These are phyloP conservation scores for Shiraia sp. DNA, from an alignment of 2,329 filamentous ascomycete species.

Conservation along the genomic window DNA sequence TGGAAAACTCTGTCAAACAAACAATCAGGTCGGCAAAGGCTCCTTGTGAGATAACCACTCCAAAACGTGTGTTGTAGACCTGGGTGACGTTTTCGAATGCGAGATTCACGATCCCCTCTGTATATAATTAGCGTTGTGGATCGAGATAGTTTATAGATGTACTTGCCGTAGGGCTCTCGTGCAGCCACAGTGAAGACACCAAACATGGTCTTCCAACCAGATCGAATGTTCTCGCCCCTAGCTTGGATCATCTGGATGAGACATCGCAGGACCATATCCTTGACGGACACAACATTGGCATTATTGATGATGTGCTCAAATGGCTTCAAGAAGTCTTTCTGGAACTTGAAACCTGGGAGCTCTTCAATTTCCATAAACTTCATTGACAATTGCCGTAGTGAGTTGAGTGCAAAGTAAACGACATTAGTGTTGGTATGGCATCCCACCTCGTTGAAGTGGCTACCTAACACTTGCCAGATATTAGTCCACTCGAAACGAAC, in stretches of 20 bases:
- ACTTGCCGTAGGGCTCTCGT: slow-evolving; percentile 75
- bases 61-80: slow-evolving; percentile 93
- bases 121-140: slow-evolving; percentile 15
- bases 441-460: slow-evolving; percentile 97
- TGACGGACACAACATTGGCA: slow-evolving; percentile 86
- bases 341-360: slow-evolving; percentile 97
- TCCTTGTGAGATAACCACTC: slow-evolving; percentile 92
- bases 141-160: not conserved
- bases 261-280: slow-evolving; percentile 95
- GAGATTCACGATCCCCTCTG: slow-evolving; percentile 91
- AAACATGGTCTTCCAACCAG: slow-evolving; percentile 99
- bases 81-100: slow-evolving; percentile 96
- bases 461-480: slow-evolving; percentile 96
- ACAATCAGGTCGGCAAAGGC: slow-evolving; percentile 96
- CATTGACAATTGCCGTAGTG: slow-evolving; percentile 93
- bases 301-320: slow-evolving; percentile 98
- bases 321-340: slow-evolving; percentile 98
- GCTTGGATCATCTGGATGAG: slow-evolving; percentile 99
- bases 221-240: slow-evolving; percentile 92
- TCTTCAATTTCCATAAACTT: slow-evolving; percentile 99
- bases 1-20: slow-evolving; percentile 96
- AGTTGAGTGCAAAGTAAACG: slow-evolving; percentile 96
- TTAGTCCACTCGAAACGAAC: slow-evolving; percentile 98
- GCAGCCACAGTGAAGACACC: slow-evolving; percentile 97
- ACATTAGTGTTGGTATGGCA: slow-evolving; percentile 96